Base-by-base conservation (phyloP, 2,329 filamentous ascomycete species). In the Emmonsiellopsis sp. region DNA sequence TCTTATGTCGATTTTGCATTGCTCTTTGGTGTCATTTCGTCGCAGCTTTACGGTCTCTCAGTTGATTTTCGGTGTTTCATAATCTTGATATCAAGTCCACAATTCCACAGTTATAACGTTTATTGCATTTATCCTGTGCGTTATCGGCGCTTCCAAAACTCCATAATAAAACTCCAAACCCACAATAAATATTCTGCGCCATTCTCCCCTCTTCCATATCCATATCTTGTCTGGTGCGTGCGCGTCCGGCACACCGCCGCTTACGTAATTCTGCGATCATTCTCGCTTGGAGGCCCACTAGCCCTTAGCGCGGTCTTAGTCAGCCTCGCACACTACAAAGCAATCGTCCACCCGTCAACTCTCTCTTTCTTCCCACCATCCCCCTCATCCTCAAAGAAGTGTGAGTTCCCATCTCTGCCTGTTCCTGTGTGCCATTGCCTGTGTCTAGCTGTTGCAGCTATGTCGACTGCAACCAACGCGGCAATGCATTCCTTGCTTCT, bases 321-420 rank as follows among this genome's bases (percentile, higher is more conserved):
- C 65, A 71, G 62, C 68, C 58, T 50, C 66, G 51, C 62, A 63
- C 68, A 65, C 68, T 67, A 67, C 67, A 70, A 71, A 69, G 65
- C 52, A 62, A 64, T 59, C 63, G 60, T 61, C 61, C 57, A 57
- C 52, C 56, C 55, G 65, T 62, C 60, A 53, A 40, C 54, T 60
- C 58, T 60, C 58, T 58, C 57, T 65, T 67, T 69, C 67, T 61
- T 70, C 56, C 67, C 69, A 68, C 68, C 66, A 71, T 71, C 53
- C 56, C 69, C 64, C 65, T 71, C 70, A 71, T 73, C 66, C 60
- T 72, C 70, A 63, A 67, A 69, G 68, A 70, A 72, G 62, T 66
- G 70, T 73, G 61, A 68, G 70, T 68, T 54, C 57, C 56, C 53
- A 48, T 49, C 49, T 36, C 21, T 17, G 5, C 48, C 46, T 45